phyloP scores from a whole-genome alignment of 371 early-diverging fungal genomes.

The Vittaforma corneae region DNA sequence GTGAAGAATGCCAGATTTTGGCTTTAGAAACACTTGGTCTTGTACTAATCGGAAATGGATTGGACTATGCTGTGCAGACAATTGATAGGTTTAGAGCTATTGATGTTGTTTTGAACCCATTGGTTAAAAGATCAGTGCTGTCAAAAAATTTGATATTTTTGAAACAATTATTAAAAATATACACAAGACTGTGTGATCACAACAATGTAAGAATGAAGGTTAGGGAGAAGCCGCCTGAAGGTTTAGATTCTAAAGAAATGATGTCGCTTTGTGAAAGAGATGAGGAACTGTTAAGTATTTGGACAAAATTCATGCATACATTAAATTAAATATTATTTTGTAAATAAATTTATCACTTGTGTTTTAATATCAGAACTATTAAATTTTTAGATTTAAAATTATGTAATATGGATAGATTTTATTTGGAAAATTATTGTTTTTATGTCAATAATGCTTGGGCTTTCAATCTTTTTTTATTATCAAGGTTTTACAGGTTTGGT shows the following conservation, averaged over 20 bases:
- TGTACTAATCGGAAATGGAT: slow-evolving; percentile 63
- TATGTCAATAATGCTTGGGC: no score
- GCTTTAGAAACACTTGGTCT: background rate
- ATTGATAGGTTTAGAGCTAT: slow-evolving; percentile 88
- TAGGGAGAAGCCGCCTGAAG: slow-evolving; percentile 24
- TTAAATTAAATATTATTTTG: no score
- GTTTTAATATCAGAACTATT: no score
- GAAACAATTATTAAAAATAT: slow-evolving; percentile 83
- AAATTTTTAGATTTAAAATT: no score
- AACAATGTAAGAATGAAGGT: slow-evolving; percentile 45
- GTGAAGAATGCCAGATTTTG: background rate
- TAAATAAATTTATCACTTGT: no score
- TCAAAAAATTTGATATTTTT: slow-evolving; percentile 71
- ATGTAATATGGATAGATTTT: no score
- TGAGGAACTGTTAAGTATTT: background rate
- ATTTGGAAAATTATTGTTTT: no score
- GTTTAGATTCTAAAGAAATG: slow-evolving; percentile 11
- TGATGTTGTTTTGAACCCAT: slow-evolving; percentile 76
- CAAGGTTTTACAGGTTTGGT: no score
- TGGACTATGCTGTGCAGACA: slow-evolving; percentile 88
- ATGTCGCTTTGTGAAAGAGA: background rate
- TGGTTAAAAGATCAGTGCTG: slow-evolving; percentile 77
- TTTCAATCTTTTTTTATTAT: no score
- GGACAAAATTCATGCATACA: slow-evolving; percentile 1
- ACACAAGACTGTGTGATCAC: slow-evolving; percentile 66